Evolutionary conservation across 225 moss, liverwort and hornwort species (phyloP).

Genomic region (Marchantia polymorpha): DNA sequence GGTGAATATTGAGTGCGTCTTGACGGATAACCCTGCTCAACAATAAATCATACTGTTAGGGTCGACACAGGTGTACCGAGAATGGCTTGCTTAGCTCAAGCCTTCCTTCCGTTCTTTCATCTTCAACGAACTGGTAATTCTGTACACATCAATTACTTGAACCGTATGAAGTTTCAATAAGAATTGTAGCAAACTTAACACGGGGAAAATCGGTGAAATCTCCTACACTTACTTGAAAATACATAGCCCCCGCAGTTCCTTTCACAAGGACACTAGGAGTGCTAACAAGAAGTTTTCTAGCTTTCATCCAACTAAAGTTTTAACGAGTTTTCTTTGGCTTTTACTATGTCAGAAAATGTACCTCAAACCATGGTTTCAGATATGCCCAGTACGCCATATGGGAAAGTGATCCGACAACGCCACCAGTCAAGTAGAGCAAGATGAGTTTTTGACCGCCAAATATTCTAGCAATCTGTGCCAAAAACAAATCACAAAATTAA

Average conservation of each 20-base stretch:
- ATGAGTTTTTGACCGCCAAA: conserved; percentile 81
- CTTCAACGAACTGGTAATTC: no score
- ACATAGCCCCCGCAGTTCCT: no score
- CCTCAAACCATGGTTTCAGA: conserved; percentile 70
- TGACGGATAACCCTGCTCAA: conserved; percentile 35
- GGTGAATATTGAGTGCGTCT: conserved; percentile 26
- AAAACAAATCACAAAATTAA: not conserved
- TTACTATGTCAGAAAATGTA: not conserved
- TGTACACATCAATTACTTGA: no score
- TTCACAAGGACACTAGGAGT: not conserved
- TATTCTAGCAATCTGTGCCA: conserved; percentile 60
- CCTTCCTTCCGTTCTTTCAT: no score
- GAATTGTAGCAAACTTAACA: no score
- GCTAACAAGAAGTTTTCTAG: not conserved
- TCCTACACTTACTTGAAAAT: no score
- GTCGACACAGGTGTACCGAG: no score
- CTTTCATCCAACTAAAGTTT: not conserved
- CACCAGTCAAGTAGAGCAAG: conserved; percentile 76
- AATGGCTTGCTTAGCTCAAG: no score
- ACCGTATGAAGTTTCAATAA: no score
- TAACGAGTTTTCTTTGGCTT: no score
- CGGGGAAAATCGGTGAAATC: no score
- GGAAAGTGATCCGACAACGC: conserved; percentile 66
- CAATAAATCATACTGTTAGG: not conserved
- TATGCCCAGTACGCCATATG: conserved; percentile 75